Percentiles rank a stretch among this genome's conserved stretches.
Evolutionary conservation across 306 rosid species (phyloP).

Genomic region (Lathyrus oleraceus): DNA sequence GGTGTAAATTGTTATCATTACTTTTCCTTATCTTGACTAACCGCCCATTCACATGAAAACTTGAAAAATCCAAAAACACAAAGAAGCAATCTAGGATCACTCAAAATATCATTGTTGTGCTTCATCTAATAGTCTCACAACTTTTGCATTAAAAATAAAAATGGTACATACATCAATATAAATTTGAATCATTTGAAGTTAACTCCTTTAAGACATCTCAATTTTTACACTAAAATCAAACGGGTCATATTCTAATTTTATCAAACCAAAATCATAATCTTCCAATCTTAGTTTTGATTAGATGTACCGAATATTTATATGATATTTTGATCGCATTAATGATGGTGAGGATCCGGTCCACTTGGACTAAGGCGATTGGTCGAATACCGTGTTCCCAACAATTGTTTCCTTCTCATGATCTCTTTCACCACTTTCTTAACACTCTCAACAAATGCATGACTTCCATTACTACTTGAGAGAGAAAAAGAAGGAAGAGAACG

Average conservation of each 20-base stretch:
- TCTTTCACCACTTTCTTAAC: conserved; percentile 44
- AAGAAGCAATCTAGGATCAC: conserved; percentile 23
- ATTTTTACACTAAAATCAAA: neutral
- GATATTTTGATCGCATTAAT: neutral
- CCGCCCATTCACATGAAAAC: conserved; percentile 32
- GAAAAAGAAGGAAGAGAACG: conserved; percentile 26
- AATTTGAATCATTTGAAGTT: neutral
- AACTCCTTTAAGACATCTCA: neutral
- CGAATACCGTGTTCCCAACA: conserved; percentile 33
- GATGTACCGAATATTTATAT: neutral
- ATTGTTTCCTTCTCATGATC: conserved; percentile 33
- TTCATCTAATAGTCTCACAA: conserved; percentile 11
- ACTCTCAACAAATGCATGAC: conserved; percentile 26
- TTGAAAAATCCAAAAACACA: conserved; percentile 7
- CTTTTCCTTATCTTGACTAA: neutral
- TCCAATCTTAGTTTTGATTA: neutral
- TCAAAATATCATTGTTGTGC: neutral
- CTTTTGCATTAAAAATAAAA: neutral
- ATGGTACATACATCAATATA: neutral
- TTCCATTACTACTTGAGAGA: neutral
- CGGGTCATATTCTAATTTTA: neutral
- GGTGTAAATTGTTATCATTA: neutral
- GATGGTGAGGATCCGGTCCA: conserved; percentile 56
- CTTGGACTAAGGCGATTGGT: conserved; percentile 47
- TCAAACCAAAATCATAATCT: neutral